Base-by-base conservation (phyloP, 108 stramenopile genomes). In the Chaetoceros tenuissimus region DNA sequence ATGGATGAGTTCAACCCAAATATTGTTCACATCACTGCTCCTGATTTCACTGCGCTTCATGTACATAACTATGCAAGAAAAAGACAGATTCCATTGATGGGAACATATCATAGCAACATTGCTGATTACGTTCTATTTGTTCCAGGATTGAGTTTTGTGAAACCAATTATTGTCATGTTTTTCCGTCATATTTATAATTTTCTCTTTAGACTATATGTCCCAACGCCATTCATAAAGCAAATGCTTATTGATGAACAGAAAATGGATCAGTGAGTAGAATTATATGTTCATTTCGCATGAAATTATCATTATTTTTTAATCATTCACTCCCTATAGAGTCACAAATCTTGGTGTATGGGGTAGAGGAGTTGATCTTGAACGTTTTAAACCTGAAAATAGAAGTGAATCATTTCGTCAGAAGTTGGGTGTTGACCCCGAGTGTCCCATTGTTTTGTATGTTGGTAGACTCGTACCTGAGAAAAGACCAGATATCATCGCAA, bases 381-480 rank as follows among this genome's bases (percentile, higher is more conserved):
- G 67, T 20, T 89, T 89, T 53, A 66, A 66, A 50, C 84, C 84
- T 13, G 40, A 53, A 0, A 72, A 77, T 48, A 66, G 87, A 28
- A 62, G 53, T 28, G 3, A 44, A 10, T 54, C 64, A n/a, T 82
- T 77, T 57, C 72, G 87, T 16, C 45, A 50, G 28, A 27, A 54
- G 19, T 53, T 77, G 34, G 82, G 84, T 8, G 66, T 89, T 55
- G 61, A 50, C 20, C 71, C 73, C n/a, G 28, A 77, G 26, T 77
- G 81, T 44, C 72, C 83, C 1, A 75, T 82, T 20, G 57, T 85
- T 25, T 64, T 64, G 5, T 85, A 68, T 72, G 74, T 82, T 18
- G 84, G 84, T 43, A 67, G 87, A 24, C 54, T 89, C 46, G 87
- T 89, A 3, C 77, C 73, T 8, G 87, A 89, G 64, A 89, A 89